Percentiles rank a stretch among this genome's conserved stretches.
phyloP scores from a whole-genome alignment of 1,284 basidiomycete species.

The Ganoderma leucocontextum region DNA sequence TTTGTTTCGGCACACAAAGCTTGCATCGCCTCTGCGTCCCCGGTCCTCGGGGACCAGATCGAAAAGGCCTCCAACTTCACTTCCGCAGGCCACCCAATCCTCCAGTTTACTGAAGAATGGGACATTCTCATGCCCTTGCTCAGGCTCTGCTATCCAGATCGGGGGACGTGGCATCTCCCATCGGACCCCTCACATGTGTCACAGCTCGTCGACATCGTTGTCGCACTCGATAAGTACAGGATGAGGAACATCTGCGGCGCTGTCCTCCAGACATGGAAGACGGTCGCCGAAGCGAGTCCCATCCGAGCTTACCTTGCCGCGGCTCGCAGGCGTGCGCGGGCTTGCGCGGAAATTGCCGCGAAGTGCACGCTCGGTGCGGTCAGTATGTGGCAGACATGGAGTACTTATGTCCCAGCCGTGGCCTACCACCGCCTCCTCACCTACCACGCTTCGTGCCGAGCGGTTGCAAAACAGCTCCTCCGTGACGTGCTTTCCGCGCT shows the following conservation, averaged over 20 bases:
- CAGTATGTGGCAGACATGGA: constrained; percentile 10
- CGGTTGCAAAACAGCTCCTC: constrained; percentile 1
- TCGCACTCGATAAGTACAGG: neutral
- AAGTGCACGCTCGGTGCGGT: neutral
- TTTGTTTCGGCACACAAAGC: neutral
- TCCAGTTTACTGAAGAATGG: neutral
- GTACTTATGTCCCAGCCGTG: neutral
- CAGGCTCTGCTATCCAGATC: neutral
- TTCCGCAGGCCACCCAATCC: neutral
- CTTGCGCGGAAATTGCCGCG: neutral
- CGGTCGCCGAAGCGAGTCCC: neutral
- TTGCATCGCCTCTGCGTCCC: neutral
- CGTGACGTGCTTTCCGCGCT: neutral
- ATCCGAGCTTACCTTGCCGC: constrained; percentile 1
- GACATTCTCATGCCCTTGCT: neutral
- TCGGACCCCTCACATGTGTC: neutral
- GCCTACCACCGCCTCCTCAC: constrained; percentile 9
- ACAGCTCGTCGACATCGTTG: neutral
- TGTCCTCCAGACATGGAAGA: neutral
- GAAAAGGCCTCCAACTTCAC: neutral
- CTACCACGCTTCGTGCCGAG: constrained; percentile 9
- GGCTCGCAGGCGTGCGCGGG: neutral
- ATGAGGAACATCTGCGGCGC: neutral
- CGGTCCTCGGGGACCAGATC: neutral
- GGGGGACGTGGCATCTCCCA: neutral